A percentile compares a stretch with the other conserved stretches of the same genome.
phyloP scores from a whole-genome alignment of 169 alveolate species.

The Blepharisma undulans region DNA sequence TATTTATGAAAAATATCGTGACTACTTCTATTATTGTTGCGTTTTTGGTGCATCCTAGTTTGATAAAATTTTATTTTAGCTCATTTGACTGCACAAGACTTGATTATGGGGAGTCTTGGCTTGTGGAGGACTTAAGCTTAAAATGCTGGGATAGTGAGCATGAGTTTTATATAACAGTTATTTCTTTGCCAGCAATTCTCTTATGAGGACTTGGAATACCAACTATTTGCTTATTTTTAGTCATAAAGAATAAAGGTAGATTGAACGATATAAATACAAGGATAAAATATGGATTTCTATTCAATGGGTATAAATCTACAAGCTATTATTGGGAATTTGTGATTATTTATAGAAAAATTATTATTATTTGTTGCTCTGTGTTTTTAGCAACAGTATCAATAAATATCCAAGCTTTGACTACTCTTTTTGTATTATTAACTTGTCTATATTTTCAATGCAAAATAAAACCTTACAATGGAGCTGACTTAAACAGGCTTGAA shows the following conservation, averaged over 20 bases:
- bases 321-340: constrained; percentile 59
- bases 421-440: constrained; percentile 23
- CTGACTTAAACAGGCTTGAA: constrained; percentile 45
- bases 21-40: constrained; percentile 51
- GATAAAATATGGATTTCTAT: constrained; percentile 48
- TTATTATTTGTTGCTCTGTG: constrained; percentile 43
- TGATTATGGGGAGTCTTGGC: constrained; percentile 36
- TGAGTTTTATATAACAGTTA: constrained; percentile 34
- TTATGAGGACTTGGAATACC: constrained; percentile 69
- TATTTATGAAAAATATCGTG: not conserved
- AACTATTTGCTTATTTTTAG: constrained; percentile 2
- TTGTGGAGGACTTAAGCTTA: constrained; percentile 17
- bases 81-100: constrained; percentile 41
- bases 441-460: constrained; percentile 30
- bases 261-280: constrained; percentile 24
- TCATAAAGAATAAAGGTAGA: constrained; percentile 29
- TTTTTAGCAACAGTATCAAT: constrained; percentile 38
- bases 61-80: constrained; percentile 45
- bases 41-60: constrained; percentile 59
- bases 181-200: constrained; percentile 53
- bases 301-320: constrained; percentile 43
- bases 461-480: constrained; percentile 37
- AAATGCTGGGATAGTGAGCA: constrained; percentile 59
- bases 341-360: constrained; percentile 50
- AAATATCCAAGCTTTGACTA: constrained; percentile 43